Percentiles rank a stretch among this genome's conserved stretches.
phyloP scores from a whole-genome alignment of 495 filamentous ascomycete species.

The Penicillium egyptiacum region DNA sequence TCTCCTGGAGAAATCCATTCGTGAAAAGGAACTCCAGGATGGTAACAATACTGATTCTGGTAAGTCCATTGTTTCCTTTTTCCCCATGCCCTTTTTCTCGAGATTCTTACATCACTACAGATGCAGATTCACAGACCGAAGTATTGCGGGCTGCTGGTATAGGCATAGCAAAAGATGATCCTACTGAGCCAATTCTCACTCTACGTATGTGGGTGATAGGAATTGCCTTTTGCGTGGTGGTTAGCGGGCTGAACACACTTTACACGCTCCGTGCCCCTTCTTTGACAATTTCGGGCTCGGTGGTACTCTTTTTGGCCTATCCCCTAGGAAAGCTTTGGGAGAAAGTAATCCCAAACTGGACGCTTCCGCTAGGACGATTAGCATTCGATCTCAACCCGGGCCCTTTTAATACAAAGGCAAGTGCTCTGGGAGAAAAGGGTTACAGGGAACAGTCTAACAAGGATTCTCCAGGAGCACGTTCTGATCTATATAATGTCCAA shows the following conservation, averaged over 20 bases:
- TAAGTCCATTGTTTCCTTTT: background rate
- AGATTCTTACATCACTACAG: conserved; percentile 1
- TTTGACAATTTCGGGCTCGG: conserved; percentile 59
- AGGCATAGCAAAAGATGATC: conserved; percentile 24
- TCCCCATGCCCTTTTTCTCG: too few species aligned
- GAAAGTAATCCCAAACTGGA: conserved; percentile 46
- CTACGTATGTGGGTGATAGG: conserved; percentile 66
- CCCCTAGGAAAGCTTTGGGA: conserved; percentile 58
- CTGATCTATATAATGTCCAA: conserved; percentile 65
- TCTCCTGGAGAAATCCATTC: conserved; percentile 3
- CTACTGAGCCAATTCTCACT: conserved; percentile 51
- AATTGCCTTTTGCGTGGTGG: conserved; percentile 56
- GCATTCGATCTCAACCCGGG: conserved; percentile 61
- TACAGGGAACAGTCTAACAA: conserved; percentile 14
- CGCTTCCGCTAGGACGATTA: conserved; percentile 48
- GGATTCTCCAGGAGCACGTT: conserved; percentile 56
- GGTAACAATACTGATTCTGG: background rate
- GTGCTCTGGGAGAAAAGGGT: background rate
- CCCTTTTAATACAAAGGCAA: conserved; percentile 58
- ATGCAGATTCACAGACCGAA: conserved; percentile 23
- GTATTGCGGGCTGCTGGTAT: conserved; percentile 31
- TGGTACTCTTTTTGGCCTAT: conserved; percentile 65
- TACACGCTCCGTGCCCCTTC: conserved; percentile 56
- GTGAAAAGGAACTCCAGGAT: conserved; percentile 6
- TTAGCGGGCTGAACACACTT: conserved; percentile 62